Conservation (phyloP, 1,284 basidiomycete species). For the Heterobasidion occidentale region DNA sequence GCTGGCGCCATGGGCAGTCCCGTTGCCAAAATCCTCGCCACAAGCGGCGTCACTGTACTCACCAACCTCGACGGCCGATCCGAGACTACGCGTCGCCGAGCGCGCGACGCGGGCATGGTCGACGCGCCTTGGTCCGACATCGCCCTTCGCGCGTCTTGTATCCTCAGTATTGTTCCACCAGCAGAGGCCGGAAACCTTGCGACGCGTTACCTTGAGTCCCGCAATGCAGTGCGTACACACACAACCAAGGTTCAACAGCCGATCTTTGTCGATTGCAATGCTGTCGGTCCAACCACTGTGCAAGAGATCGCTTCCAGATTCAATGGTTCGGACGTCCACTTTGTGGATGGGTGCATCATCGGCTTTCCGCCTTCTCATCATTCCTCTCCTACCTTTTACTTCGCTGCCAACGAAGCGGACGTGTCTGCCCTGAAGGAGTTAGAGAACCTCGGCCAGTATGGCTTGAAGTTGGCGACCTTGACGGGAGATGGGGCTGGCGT, state of each 20-base stretch:
- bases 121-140: slow-evolving; percentile 39
- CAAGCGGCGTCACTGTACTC: slow-evolving; percentile 38
- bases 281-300: slow-evolving; percentile 43
- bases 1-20: slow-evolving; percentile 37
- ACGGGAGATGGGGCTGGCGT: slow-evolving; percentile 40
- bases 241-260: slow-evolving; percentile 13
- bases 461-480: slow-evolving; percentile 37
- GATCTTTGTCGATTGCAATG: slow-evolving; percentile 52
- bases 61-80: slow-evolving; percentile 46
- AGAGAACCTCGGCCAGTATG: slow-evolving; percentile 29
- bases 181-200: slow-evolving; percentile 44
- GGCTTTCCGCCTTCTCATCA: slow-evolving; percentile 41
- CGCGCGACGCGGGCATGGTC: slow-evolving; percentile 44
- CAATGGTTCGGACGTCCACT: slow-evolving; percentile 27
- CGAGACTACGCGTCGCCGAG: slow-evolving; percentile 35
- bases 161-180: slow-evolving; percentile 53
- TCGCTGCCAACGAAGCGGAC: slow-evolving; percentile 39
- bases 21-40: slow-evolving; percentile 31
- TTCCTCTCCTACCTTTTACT: slow-evolving; percentile 50
- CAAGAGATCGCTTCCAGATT: slow-evolving; percentile 41
- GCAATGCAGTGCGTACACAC: slow-evolving; percentile 2
- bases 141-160: slow-evolving; percentile 31
- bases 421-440: slow-evolving; percentile 33
- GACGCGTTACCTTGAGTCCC: slow-evolving; percentile 27
- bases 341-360: slow-evolving; percentile 53